These are phyloP conservation scores for Penicillium sp. DNA, from an alignment of 2,329 filamentous ascomycete species.

Conservation along the genomic window DNA sequence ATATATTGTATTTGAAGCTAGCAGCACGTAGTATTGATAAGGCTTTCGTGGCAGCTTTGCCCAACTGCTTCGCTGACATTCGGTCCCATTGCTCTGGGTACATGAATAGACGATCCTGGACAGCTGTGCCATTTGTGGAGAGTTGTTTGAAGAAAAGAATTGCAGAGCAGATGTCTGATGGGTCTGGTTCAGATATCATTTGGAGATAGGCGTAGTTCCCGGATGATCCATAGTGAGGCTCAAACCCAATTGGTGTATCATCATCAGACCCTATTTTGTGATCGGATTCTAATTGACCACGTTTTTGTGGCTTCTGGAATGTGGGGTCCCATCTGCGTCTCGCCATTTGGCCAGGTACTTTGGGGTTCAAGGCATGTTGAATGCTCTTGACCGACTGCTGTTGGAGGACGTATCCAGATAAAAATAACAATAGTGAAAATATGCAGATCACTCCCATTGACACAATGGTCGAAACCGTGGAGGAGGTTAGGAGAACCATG, in stretches of 20 bases:
- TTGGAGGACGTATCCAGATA: slow-evolving; percentile 83
- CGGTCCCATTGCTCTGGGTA: slow-evolving; percentile 49
- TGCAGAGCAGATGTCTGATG: slow-evolving; percentile 47
- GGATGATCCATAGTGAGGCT: slow-evolving; percentile 2
- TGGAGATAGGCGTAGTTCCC: slow-evolving; percentile 46
- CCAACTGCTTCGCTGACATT: slow-evolving; percentile 23
- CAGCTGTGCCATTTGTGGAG: slow-evolving; percentile 32
- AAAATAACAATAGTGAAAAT: slow-evolving; percentile 79
- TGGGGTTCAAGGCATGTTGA: slow-evolving; percentile 63
- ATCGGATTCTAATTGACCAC: slow-evolving; percentile 13
- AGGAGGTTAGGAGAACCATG: slow-evolving; percentile 49
- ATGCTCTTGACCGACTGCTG: slow-evolving; percentile 79
- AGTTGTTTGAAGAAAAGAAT: slow-evolving; percentile 47
- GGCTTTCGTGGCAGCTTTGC: slow-evolving; percentile 32
- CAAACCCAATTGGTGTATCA: slow-evolving; percentile 13
- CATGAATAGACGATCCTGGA: slow-evolving; percentile 46
- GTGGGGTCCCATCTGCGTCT: slow-evolving; percentile 19
- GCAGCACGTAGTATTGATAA: slow-evolving; percentile 41
- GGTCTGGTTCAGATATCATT: slow-evolving; percentile 43
- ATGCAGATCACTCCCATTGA: slow-evolving; percentile 59
- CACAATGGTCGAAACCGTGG: slow-evolving; percentile 45
- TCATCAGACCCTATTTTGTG: slow-evolving; percentile 13
- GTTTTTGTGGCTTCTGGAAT: slow-evolving; percentile 23
- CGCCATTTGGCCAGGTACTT: slow-evolving; percentile 14
- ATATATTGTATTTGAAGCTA: slow-evolving; percentile 41